A percentile compares a stretch with the other conserved stretches of the same genome.
Conservation (phyloP, 2,329 filamentous ascomycete genomes). For the Trichophyton benhamiae region DNA sequence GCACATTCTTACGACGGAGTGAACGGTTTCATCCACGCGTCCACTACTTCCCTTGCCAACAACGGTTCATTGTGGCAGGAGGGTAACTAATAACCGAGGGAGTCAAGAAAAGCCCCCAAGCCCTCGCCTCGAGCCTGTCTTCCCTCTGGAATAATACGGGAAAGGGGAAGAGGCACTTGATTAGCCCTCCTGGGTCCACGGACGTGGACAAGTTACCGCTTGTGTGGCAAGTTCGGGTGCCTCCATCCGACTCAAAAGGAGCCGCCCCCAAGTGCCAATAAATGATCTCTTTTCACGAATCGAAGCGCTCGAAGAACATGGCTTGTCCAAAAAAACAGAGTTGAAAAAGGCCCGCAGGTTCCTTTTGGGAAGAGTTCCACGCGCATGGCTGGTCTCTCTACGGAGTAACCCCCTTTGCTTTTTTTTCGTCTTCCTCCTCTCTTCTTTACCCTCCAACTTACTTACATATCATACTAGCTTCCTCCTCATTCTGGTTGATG, state of each 20-base stretch:
- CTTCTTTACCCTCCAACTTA: neutral
- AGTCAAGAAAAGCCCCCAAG: neutral
- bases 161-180: neutral
- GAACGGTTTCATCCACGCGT: constrained; percentile 3
- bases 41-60: neutral
- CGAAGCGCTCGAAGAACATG: neutral
- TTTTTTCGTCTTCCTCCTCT: neutral
- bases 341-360: constrained; percentile 2
- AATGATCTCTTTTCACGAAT: constrained; percentile 2
- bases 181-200: neutral
- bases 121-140: neutral
- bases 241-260: constrained; percentile 4
- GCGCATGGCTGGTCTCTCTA: constrained; percentile 1
- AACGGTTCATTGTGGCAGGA: no score
- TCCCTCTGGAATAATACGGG: neutral
- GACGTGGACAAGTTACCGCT: neutral
- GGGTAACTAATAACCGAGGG: neutral
- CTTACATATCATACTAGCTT: neutral
- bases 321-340: constrained; percentile 1
- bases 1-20: neutral
- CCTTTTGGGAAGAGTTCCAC: constrained; percentile 5
- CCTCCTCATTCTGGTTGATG: neutral
- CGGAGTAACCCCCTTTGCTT: neutral
- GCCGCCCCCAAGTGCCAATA: constrained; percentile 1
- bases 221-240: constrained; percentile 1